phyloP scores from a whole-genome alignment of 176 grass and related monocot genomes.

The Lolium rigidum region DNA sequence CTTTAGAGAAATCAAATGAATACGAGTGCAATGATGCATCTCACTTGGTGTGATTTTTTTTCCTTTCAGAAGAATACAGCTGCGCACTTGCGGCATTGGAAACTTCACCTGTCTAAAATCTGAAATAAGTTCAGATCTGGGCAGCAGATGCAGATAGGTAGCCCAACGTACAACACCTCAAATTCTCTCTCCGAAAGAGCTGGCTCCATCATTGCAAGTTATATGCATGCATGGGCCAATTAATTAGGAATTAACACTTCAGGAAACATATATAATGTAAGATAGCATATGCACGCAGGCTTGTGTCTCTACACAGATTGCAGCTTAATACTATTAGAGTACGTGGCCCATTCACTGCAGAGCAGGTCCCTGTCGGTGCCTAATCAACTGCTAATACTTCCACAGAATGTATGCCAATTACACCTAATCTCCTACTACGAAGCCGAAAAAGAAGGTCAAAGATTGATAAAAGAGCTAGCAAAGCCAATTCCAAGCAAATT shows the following conservation, averaged over 20 bases:
- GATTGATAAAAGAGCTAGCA: too few species aligned
- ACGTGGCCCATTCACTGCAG: neutral
- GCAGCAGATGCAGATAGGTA: constrained; percentile 28
- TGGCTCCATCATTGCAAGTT: constrained; percentile 48
- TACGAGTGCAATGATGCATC: neutral
- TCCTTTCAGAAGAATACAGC: neutral
- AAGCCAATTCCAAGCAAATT: neutral
- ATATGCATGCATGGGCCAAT: constrained; percentile 23
- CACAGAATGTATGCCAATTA: neutral
- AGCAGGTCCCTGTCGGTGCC: neutral
- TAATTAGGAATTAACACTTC: neutral
- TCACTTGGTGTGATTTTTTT: neutral
- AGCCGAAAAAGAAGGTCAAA: neutral
- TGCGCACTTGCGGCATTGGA: constrained; percentile 37
- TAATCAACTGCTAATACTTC: neutral
- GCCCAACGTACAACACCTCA: constrained; percentile 30
- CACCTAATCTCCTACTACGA: constrained; percentile 25
- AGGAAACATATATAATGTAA: constrained; percentile 24
- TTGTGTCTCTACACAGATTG: neutral
- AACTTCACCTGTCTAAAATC: constrained; percentile 39
- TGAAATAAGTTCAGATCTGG: constrained; percentile 42
- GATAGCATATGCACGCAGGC: constrained; percentile 25
- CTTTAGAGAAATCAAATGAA: neutral
- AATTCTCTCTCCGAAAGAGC: constrained; percentile 36
- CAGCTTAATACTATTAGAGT: neutral